Conservation (phyloP, 2,329 filamentous ascomycete species). For the Nannizziopsis barbatae region DNA sequence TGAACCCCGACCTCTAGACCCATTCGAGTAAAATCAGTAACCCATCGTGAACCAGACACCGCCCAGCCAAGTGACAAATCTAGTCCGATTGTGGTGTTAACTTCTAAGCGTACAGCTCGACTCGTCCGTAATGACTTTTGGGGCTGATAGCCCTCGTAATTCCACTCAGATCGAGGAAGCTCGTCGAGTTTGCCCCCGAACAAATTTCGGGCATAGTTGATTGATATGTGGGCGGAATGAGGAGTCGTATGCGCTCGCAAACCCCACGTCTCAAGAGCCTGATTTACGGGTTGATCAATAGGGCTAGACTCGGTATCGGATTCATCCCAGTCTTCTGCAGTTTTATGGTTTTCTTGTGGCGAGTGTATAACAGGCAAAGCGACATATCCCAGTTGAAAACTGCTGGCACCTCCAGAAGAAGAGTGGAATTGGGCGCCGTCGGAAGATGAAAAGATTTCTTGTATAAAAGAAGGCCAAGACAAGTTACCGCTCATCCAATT, state of each 20-base stretch:
- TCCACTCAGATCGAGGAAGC: constrained; percentile 31
- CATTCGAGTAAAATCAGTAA: constrained; percentile 31
- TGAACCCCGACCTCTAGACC: constrained; percentile 32
- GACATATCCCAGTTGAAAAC: constrained; percentile 27
- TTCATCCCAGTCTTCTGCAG: constrained; percentile 19
- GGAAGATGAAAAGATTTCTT: constrained; percentile 15
- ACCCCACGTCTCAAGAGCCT: constrained; percentile 27
- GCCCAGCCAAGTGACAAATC: constrained; percentile 27
- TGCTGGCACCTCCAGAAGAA: constrained; percentile 16
- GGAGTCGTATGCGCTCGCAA: constrained; percentile 24
- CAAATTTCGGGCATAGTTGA: constrained; percentile 30
- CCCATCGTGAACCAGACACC: constrained; percentile 27
- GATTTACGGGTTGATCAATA: constrained; percentile 15
- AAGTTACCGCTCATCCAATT: constrained; percentile 31
- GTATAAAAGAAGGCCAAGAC: constrained; percentile 25
- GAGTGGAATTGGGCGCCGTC: background rate
- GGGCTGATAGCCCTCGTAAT: constrained; percentile 30
- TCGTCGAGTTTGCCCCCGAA: constrained; percentile 28
- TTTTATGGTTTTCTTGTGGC: constrained; percentile 1
- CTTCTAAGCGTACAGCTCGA: constrained; percentile 28
- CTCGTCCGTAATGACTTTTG: constrained; percentile 21
- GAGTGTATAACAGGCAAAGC: constrained; percentile 20
- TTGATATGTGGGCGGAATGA: constrained; percentile 20
- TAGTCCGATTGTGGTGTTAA: constrained; percentile 21
- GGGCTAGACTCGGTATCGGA: constrained; percentile 19